Evolutionary conservation across 768 basidiomycete species (phyloP), one percentile per base, ranked within the genome.

Genomic region (Hypholoma sublateritium): DNA sequence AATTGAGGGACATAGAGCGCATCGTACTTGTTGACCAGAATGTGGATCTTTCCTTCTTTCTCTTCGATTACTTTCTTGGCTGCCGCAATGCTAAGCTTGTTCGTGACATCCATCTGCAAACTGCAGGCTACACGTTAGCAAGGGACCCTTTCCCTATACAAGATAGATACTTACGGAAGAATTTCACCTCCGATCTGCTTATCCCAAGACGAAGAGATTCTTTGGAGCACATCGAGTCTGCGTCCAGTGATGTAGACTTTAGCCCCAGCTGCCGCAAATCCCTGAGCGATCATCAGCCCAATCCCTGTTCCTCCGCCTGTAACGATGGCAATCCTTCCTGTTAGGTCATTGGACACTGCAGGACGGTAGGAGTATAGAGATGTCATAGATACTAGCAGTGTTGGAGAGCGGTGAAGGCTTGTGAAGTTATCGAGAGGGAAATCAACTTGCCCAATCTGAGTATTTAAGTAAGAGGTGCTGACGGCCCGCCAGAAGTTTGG

Each of bases 221-320:
- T 80, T 64, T 88, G 77, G 19, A 93, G 77, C 2, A 89, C 83
- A 4, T 86, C 82, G 46, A 78, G 69, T 45, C 91, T 80, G 37
- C 91, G 77, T 16, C 88, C 87, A 2, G 84, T 86, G 62, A 93
- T 89, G 65, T 93, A 93, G 14, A 91, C 90, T 61, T 84, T 88
- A 13, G 91, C 89, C 1, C 91, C 89, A 62, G 86, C 88, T 25
- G 85, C 79, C 14, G 90, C 91, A 12, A 93, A 78, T 4, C 88
- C 90, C 52, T 79, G 76, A 8, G 89, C 75, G 55, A 91, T 91
- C 82, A 86, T 85, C 56, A 86, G 68, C 8, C 79, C 80, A 48
- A 81, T 82, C 1, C 81, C 80, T 0, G 80, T 80, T 35, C 80
- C 81, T 14, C 81, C 80, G 32, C 81, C 81, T 13, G 81, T 83